Evolutionary conservation across 2,329 filamentous ascomycete genomes (phyloP).

Genomic region (Tolypocladium guangdongense): DNA sequence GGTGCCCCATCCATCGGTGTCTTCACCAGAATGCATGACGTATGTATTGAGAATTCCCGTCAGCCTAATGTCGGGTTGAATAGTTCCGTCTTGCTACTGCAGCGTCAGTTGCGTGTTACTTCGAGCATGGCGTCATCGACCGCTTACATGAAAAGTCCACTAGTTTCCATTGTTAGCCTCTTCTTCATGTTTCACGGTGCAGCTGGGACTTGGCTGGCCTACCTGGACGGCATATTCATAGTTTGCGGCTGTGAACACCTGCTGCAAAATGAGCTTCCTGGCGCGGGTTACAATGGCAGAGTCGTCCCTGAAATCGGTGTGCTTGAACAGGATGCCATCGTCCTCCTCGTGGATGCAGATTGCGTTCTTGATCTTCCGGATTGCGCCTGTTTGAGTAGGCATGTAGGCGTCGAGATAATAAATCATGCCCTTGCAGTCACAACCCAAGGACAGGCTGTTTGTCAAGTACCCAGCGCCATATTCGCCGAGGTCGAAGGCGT

Average conservation of each 20-base stretch:
- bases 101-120: neutral
- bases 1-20: neutral
- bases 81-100: neutral
- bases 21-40: neutral
- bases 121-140: neutral
- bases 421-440: constrained; percentile 82
- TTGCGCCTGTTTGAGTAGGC: constrained; percentile 64
- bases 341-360: constrained; percentile 96
- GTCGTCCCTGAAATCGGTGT: constrained; percentile 86
- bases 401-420: constrained; percentile 87
- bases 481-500: constrained; percentile 72
- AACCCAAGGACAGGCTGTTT: constrained; percentile 64
- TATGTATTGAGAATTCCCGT: neutral
- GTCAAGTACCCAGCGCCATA: constrained; percentile 79
- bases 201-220: neutral
- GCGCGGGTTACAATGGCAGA: constrained; percentile 65
- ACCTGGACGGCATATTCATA: neutral
- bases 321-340: constrained; percentile 84
- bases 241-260: neutral
- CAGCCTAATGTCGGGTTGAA: neutral
- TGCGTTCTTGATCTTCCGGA: constrained; percentile 80
- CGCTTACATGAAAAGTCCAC: constrained; percentile 66
- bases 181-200: no score
- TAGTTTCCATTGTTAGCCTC: constrained; percentile 26
- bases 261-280: neutral